Conservation (phyloP, 1,284 basidiomycete genomes). For the Pseudozyma sp. region DNA sequence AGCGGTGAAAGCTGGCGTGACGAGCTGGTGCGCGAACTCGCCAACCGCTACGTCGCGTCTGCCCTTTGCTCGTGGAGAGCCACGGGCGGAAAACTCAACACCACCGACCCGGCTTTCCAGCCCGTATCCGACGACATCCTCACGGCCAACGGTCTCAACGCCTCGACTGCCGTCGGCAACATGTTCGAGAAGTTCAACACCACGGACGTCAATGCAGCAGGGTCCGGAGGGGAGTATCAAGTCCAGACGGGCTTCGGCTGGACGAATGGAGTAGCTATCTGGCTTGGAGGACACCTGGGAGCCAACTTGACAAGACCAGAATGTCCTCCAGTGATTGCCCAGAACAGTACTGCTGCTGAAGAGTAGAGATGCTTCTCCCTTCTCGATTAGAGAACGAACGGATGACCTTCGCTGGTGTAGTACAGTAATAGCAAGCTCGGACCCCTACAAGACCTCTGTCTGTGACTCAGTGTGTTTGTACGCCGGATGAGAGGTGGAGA, state of each 20-base stretch:
- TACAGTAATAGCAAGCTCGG: no score
- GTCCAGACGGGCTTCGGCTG: conserved; percentile 73
- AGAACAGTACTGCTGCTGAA: conserved; percentile 11
- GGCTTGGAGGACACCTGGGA: conserved; percentile 45
- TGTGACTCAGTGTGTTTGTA: no score
- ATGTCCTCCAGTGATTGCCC: conserved; percentile 33
- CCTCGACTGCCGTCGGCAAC: conserved; percentile 36
- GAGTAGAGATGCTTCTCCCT: conserved; percentile 6
- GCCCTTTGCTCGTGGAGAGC: conserved; percentile 85
- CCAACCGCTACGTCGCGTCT: conserved; percentile 83
- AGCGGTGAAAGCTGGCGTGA: conserved; percentile 77
- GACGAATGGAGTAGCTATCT: conserved; percentile 50
- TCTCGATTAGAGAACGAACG: neutral
- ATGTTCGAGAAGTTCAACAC: conserved; percentile 80
- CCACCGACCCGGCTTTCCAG: conserved; percentile 76
- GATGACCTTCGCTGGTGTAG: neutral
- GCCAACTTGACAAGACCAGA: conserved; percentile 40
- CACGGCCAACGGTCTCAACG: conserved; percentile 54
- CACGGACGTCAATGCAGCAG: conserved; percentile 83
- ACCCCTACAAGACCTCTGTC: no score
- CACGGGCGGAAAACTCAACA: conserved; percentile 78
- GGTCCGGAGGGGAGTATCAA: conserved; percentile 79
- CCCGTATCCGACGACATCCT: conserved; percentile 32
- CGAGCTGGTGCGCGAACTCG: conserved; percentile 77
- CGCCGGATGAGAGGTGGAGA: neutral